Base-by-base conservation (phyloP, 331 rosid species). In the Malus hybrid region DNA sequence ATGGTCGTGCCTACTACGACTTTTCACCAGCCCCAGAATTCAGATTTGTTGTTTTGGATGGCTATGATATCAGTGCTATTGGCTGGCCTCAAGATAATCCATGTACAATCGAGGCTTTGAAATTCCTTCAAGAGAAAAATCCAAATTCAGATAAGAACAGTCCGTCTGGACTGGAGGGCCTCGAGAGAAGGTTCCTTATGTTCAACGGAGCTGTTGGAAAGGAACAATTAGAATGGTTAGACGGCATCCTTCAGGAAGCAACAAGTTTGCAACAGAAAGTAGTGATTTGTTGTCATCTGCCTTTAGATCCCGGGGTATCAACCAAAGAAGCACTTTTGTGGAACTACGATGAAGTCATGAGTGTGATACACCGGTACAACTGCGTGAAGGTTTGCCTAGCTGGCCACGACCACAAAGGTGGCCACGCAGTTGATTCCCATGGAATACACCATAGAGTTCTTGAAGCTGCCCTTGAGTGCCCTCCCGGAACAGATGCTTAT, bases 391-490 rank as follows among this genome's bases (percentile, higher is more conserved):
- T 86, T 31, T 89, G 96, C 79, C 67, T 93, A 27, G 88, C 91
- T 6, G 98, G 98, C 18, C 98, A 93, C 42, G 84, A 88, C 85
- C 98, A 93, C 82, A 79, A 46, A 84, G 98, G 93, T 29, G 98
- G 98, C 31, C 83, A 84, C 82, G 73, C 85, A 0, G 70, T 88
- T 64, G 98, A 93, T 79, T 89, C 96, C 76, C 88, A 86, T 50
- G 98, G 98, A 75, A 79, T 93, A 22, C 91, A 89, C 79, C 98
- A 93, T 59, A 83, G 91, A 83, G 87, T 82, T 85, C 87, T 93
- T 62, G 98, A 93, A 91, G 98, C 98, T 24, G 93, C 97, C 73
- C 86, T 93, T 52, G 97, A 93, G 75, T 93, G 97, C 68, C 97
- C 97, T 76, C 97, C 98, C 1, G 97, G 89, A 28, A 81, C 78